These are phyloP conservation scores for Phytopythium vexans DNA, from an alignment of 352 stramenopile species.

Conservation along the genomic window DNA sequence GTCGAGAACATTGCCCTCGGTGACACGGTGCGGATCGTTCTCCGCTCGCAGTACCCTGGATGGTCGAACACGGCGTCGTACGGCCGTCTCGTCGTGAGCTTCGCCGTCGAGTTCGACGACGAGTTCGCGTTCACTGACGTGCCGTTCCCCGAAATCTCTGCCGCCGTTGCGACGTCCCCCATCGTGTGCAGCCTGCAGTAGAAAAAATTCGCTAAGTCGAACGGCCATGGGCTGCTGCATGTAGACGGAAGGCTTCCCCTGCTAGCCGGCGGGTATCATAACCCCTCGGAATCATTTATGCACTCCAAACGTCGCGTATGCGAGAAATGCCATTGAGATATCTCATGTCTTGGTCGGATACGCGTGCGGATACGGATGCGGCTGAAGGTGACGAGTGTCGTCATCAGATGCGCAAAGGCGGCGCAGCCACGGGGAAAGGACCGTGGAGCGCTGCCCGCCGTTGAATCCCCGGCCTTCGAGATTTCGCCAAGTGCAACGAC, in stretches of 20 bases:
- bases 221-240: too few relatives aligned
- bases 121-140: slow-evolving; percentile 37
- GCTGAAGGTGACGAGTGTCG: too few relatives aligned
- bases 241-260: not conserved
- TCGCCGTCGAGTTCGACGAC: slow-evolving; percentile 47
- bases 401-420: too few relatives aligned
- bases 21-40: slow-evolving; percentile 43
- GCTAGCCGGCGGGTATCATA: too few relatives aligned
- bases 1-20: slow-evolving; percentile 37
- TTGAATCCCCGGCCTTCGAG: slow-evolving; percentile 14
- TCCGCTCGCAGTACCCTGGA: slow-evolving; percentile 56
- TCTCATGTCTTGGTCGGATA: not conserved
- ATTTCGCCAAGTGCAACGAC: slow-evolving; percentile 8
- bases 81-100: slow-evolving; percentile 39
- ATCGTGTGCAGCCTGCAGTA: slow-evolving; percentile 28
- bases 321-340: too few relatives aligned
- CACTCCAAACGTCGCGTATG: too few relatives aligned
- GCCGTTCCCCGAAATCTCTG: slow-evolving; percentile 28
- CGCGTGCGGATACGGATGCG: too few relatives aligned
- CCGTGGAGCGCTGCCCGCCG: not conserved
- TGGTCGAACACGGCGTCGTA: slow-evolving; percentile 68
- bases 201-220: too few relatives aligned
- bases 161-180: slow-evolving; percentile 1
- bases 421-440: too few relatives aligned
- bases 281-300: too few relatives aligned